Evolutionary conservation across 2,329 filamentous ascomycete species (phyloP).

Genomic region (Colletotrichum chlorophyti): DNA sequence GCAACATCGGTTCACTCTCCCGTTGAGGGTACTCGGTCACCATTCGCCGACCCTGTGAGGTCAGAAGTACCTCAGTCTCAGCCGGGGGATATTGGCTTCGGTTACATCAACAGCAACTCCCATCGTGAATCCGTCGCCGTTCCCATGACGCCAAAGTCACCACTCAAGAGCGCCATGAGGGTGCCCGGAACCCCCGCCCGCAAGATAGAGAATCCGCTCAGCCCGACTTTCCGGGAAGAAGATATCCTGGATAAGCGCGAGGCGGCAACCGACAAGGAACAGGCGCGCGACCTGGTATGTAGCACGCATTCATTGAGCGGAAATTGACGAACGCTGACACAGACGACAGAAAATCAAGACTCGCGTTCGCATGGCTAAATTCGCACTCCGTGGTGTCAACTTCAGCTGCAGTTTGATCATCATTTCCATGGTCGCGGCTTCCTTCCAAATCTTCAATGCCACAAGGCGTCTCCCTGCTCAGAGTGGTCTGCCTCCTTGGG

Average conservation of each 20-base stretch:
- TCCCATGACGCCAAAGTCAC: conserved; percentile 75
- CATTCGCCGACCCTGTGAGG: conserved; percentile 66
- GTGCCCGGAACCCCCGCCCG: conserved; percentile 82
- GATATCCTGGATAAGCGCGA: conserved; percentile 87
- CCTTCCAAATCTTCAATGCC: conserved; percentile 90
- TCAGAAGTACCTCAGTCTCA: conserved; percentile 68
- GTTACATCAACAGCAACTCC: conserved; percentile 70
- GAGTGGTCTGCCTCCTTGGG: conserved; percentile 87
- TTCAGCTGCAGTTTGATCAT: conserved; percentile 97
- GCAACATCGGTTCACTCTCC: conserved; percentile 82
- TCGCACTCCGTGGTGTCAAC: conserved; percentile 93
- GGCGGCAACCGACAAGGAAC: conserved; percentile 80
- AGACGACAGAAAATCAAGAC: conserved; percentile 82
- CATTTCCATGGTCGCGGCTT: conserved; percentile 86
- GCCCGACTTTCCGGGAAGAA: conserved; percentile 91
- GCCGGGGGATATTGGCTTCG: conserved; percentile 89
- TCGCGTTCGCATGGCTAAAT: conserved; percentile 90
- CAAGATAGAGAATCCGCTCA: conserved; percentile 78
- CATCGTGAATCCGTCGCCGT: conserved; percentile 64
- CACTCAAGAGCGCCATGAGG: conserved; percentile 89
- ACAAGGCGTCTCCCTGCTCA: conserved; percentile 77
- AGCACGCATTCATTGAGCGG: background rate
- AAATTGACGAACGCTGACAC: conserved; percentile 33
- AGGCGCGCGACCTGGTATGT: conserved; percentile 86
- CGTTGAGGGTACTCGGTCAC: conserved; percentile 63